Conservation (phyloP, 352 stramenopile species). For the Saprolegnia parasitica region DNA sequence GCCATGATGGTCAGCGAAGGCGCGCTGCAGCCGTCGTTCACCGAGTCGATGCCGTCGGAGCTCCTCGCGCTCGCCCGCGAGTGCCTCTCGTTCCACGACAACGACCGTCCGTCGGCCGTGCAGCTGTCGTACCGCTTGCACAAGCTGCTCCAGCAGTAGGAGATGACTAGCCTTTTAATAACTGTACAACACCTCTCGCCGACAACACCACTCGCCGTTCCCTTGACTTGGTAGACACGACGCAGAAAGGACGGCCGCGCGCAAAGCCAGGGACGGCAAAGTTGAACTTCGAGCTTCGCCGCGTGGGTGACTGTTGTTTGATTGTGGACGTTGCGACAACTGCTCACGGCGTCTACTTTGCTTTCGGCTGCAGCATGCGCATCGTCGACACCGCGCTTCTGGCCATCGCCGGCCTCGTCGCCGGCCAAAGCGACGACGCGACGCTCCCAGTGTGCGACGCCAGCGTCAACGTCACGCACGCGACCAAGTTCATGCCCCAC, state of each 20-base stretch:
- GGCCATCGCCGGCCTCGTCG: not conserved
- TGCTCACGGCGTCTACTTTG: not conserved
- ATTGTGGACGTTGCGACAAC: slow-evolving; percentile 5
- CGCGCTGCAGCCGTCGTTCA: slow-evolving; percentile 62
- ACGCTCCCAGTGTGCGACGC: not conserved
- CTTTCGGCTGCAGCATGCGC: too few relatives aligned
- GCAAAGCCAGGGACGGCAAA: not conserved
- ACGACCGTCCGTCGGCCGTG: slow-evolving; percentile 61
- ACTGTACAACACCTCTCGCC: not conserved
- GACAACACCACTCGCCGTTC: not conserved
- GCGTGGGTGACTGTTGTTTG: slow-evolving; percentile 6
- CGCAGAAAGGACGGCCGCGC: not conserved
- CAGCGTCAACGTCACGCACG: not conserved
- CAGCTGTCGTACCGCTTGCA: slow-evolving; percentile 73
- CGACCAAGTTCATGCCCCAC: not conserved
- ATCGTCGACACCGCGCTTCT: too few relatives aligned
- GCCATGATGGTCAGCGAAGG: slow-evolving; percentile 49
- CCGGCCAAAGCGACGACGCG: not conserved
- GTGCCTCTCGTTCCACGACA: slow-evolving; percentile 60
- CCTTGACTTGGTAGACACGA: not conserved
- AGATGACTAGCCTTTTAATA: slow-evolving; percentile 4
- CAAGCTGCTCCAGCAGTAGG: slow-evolving; percentile 49
- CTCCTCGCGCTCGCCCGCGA: slow-evolving; percentile 52
- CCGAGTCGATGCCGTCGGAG: slow-evolving; percentile 40
- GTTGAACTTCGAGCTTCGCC: slow-evolving; percentile 1